Evolutionary conservation across 495 filamentous ascomycete genomes (phyloP).

Genomic region (Penicillium egyptiacum): DNA sequence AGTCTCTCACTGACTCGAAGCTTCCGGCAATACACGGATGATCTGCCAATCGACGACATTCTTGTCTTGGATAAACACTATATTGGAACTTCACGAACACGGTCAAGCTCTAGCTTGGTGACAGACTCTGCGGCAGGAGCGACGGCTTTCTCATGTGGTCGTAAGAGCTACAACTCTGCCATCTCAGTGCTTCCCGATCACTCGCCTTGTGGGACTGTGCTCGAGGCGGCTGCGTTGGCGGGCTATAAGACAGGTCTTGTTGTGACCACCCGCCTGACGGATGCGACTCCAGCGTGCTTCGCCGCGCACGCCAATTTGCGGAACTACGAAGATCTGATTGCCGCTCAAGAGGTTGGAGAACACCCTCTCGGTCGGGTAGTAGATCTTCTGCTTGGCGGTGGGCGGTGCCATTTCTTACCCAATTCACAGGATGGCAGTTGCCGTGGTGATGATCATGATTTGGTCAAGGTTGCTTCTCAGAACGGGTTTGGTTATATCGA

Average conservation of each 20-base stretch:
- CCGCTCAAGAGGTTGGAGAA: constrained; percentile 85
- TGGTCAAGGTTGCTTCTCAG: constrained; percentile 64
- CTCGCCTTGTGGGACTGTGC: constrained; percentile 85
- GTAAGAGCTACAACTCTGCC: constrained; percentile 94
- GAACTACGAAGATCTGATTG: constrained; percentile 82
- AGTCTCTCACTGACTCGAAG: constrained; percentile 80
- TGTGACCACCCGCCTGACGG: constrained; percentile 92
- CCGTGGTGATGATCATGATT: constrained; percentile 68
- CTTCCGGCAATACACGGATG: constrained; percentile 71
- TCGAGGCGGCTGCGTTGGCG: constrained; percentile 88
- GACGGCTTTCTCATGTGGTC: constrained; percentile 89
- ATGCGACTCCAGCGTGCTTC: constrained; percentile 97
- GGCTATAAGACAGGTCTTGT: constrained; percentile 94
- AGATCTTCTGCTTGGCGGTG: constrained; percentile 90
- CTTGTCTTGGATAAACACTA: constrained; percentile 81
- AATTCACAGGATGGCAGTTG: constrained; percentile 77
- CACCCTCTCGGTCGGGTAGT: constrained; percentile 81
- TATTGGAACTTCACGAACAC: constrained; percentile 84
- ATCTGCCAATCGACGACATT: constrained; percentile 65
- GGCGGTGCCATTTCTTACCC: constrained; percentile 88
- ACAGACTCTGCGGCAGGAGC: constrained; percentile 96
- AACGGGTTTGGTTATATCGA: constrained; percentile 79
- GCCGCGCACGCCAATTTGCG: constrained; percentile 82
- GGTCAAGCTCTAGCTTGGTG: constrained; percentile 76
- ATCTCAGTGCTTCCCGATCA: constrained; percentile 86